Evolutionary conservation across 2,329 filamentous ascomycete species (phyloP).

Genomic region (Diaporthe citriasiana): DNA sequence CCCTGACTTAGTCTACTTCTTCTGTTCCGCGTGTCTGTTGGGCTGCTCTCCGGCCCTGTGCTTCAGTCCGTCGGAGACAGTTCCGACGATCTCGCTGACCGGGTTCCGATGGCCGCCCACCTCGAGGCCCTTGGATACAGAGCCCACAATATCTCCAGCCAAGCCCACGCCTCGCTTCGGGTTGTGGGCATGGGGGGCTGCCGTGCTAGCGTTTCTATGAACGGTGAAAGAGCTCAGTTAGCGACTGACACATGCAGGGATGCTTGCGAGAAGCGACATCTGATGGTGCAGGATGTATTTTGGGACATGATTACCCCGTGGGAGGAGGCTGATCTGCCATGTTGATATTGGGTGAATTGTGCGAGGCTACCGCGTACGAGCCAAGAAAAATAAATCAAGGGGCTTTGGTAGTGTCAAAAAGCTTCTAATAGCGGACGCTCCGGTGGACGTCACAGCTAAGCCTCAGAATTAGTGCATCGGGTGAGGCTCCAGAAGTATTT

Average conservation of each 20-base stretch:
- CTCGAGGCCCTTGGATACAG: conserved; percentile 26
- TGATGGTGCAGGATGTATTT: neutral
- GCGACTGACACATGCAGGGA: neutral
- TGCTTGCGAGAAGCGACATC: neutral
- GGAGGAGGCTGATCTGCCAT: conserved; percentile 17
- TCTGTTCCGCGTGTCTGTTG: neutral
- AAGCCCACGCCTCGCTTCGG: conserved; percentile 19
- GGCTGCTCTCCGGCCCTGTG: conserved; percentile 17
- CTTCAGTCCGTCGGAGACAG: conserved; percentile 29
- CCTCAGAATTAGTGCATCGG: neutral
- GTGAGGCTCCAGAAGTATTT: neutral
- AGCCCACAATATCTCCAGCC: conserved; percentile 28
- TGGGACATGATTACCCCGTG: neutral
- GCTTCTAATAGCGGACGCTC: neutral
- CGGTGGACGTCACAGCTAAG: neutral
- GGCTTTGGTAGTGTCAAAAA: neutral
- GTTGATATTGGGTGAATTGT: neutral
- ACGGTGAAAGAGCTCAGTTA: neutral
- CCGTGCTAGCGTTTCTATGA: neutral
- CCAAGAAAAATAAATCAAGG: conserved; percentile 4
- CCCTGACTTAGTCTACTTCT: neutral
- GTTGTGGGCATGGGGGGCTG: neutral
- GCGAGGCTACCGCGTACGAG: neutral
- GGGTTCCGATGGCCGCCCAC: conserved; percentile 24
- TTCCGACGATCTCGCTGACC: conserved; percentile 31